These are phyloP conservation scores for Tetrapisispora nanseiensis DNA, from an alignment of 805 yeast genomes.

Conservation along the genomic window DNA sequence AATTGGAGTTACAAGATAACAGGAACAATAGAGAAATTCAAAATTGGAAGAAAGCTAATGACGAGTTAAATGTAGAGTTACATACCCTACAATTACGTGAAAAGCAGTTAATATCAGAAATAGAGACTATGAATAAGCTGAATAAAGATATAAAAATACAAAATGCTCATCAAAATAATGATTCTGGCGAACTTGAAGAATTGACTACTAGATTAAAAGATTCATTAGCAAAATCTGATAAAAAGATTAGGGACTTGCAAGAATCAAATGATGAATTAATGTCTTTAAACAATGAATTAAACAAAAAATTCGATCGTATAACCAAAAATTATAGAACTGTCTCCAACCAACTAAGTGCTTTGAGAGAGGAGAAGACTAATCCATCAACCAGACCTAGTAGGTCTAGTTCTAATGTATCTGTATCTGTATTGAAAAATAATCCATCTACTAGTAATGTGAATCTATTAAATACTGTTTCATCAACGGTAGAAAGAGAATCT, in stretches of 20 bases:
- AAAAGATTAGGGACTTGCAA: conserved; percentile 47
- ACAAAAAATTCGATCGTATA: conserved; percentile 54
- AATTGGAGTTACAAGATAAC: conserved; percentile 38
- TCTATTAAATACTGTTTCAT: neutral
- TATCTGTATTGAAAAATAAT: conserved; percentile 8
- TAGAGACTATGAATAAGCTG: conserved; percentile 24
- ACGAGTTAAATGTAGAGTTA: conserved; percentile 32
- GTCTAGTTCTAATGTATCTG: conserved; percentile 30
- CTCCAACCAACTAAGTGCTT: conserved; percentile 46
- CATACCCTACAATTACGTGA: conserved; percentile 33
- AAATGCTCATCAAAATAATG: conserved; percentile 19
- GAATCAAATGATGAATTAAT: conserved; percentile 43
- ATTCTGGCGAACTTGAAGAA: conserved; percentile 26
- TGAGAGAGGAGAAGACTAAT: conserved; percentile 29
- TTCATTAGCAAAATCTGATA: conserved; percentile 42
- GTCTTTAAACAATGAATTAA: conserved; percentile 56
- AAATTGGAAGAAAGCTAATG: conserved; percentile 40
- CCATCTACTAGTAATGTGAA: neutral
- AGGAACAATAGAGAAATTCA: conserved; percentile 59
- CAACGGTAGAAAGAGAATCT: conserved; percentile 7
- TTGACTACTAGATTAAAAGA: conserved; percentile 37
- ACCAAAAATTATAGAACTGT: conserved; percentile 59
- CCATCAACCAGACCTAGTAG: conserved; percentile 27
- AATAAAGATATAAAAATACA: conserved; percentile 25
- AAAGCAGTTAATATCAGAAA: conserved; percentile 21